phyloP scores from a whole-genome alignment of 1,139 yeast genomes.

The Suhomyces kunorum region DNA sequence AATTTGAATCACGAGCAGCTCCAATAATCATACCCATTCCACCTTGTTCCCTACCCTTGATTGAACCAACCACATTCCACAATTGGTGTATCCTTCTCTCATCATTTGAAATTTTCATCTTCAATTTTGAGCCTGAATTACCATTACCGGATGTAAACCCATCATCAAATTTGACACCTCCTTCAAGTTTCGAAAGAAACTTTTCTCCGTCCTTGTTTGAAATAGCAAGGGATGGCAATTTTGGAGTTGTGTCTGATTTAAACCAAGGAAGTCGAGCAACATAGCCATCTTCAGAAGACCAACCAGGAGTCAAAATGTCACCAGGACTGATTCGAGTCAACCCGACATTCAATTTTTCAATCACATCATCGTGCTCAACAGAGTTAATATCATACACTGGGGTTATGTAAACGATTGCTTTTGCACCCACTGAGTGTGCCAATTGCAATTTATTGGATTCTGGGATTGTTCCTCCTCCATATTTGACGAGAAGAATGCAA shows the following conservation, averaged over 20 bases:
- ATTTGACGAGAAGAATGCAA: constrained; percentile 60
- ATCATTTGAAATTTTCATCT: constrained; percentile 46
- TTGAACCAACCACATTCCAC: constrained; percentile 78
- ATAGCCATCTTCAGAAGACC: constrained; percentile 54
- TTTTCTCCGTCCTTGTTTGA: constrained; percentile 67
- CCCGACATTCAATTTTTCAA: constrained; percentile 68
- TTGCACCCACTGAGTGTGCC: constrained; percentile 35
- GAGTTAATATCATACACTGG: constrained; percentile 32
- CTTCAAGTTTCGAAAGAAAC: constrained; percentile 49
- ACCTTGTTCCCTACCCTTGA: constrained; percentile 78
- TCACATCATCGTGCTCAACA: constrained; percentile 47
- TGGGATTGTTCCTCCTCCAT: constrained; percentile 48
- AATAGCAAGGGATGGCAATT: constrained; percentile 74
- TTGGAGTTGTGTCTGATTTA: constrained; percentile 58
- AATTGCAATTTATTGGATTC: constrained; percentile 40
- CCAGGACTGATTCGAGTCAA: constrained; percentile 71
- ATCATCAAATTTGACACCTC: constrained; percentile 46
- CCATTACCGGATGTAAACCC: constrained; percentile 31
- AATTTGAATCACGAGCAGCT: constrained; percentile 77
- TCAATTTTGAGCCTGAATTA: constrained; percentile 24
- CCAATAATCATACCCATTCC: constrained; percentile 79
- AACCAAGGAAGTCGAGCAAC: constrained; percentile 42
- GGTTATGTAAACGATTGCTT: constrained; percentile 41
- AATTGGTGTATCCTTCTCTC: constrained; percentile 64
- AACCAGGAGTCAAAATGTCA: constrained; percentile 78